Evolutionary conservation across 805 yeast genomes (phyloP).

Genomic region (Barnettozyma vustinii): DNA sequence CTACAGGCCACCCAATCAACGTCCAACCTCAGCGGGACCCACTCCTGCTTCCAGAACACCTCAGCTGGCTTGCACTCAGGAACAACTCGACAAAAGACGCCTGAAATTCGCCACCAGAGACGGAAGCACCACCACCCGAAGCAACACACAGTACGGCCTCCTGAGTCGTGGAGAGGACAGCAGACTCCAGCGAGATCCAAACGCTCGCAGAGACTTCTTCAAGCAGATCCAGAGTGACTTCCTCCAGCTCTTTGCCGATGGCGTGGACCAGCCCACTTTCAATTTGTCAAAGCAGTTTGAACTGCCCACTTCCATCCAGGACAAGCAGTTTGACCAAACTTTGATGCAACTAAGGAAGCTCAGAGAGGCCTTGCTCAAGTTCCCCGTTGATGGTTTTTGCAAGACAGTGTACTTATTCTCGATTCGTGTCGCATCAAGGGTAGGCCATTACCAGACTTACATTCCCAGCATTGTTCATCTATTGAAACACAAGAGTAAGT

Average conservation of each 20-base stretch:
- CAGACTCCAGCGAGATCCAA: constrained; percentile 39
- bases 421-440: constrained; percentile 39
- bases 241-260: neutral
- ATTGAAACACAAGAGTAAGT: constrained; percentile 14
- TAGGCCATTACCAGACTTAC: constrained; percentile 53
- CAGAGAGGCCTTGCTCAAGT: constrained; percentile 47
- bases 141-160: constrained; percentile 40
- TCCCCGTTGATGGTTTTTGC: constrained; percentile 36
- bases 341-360: constrained; percentile 43
- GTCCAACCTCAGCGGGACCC: neutral
- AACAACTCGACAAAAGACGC: constrained; percentile 25
- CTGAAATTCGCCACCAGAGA: constrained; percentile 26
- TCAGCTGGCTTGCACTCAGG: neutral
- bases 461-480: constrained; percentile 44
- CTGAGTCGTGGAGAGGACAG: constrained; percentile 57
- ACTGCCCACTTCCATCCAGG: neutral
- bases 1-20: neutral
- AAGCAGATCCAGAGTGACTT: constrained; percentile 28
- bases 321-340: constrained; percentile 24
- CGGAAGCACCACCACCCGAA: constrained; percentile 18
- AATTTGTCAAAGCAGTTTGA: neutral
- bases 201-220: constrained; percentile 38
- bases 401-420: constrained; percentile 46
- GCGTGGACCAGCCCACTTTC: neutral
- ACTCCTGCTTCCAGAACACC: neutral